Conservation (phyloP, 1,139 yeast genomes). For the Pichia inconspicua region DNA sequence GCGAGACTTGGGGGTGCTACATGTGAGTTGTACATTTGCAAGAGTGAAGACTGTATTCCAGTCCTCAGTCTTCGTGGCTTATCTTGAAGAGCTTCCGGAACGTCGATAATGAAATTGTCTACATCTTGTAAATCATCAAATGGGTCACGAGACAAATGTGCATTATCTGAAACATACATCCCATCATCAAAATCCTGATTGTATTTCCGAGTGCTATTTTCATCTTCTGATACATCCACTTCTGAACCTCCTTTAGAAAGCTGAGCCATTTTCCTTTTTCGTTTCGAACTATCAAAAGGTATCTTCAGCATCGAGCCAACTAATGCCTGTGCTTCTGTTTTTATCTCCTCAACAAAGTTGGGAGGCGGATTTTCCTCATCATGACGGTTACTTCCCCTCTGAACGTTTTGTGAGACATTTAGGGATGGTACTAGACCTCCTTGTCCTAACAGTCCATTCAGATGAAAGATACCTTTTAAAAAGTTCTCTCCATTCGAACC, state of each 20-base stretch:
- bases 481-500: slow-evolving; percentile 9
- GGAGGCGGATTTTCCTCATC: slow-evolving; percentile 13
- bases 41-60: slow-evolving; percentile 73
- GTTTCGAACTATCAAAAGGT: slow-evolving; percentile 7
- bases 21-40: slow-evolving; percentile 46
- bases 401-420: slow-evolving; percentile 4
- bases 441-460: slow-evolving; percentile 14
- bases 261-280: not conserved
- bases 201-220: not conserved
- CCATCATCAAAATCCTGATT: not conserved
- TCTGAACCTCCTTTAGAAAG: too few relatives aligned
- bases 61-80: slow-evolving; percentile 63
- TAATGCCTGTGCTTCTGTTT: slow-evolving; percentile 21
- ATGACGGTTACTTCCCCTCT: not conserved
- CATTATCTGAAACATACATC: slow-evolving; percentile 12
- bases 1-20: slow-evolving; percentile 5
- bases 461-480: slow-evolving; percentile 13
- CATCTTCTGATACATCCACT: not conserved
- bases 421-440: slow-evolving; percentile 15
- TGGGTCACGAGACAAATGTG: slow-evolving; percentile 14
- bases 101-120: slow-evolving; percentile 20
- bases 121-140: slow-evolving; percentile 26
- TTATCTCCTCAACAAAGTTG: slow-evolving; percentile 13
- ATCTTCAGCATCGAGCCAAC: slow-evolving; percentile 13
- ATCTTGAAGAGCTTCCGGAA: slow-evolving; percentile 15